Conservation (phyloP, 108 stramenopile species). For the Hondaea fermentalgiana region DNA sequence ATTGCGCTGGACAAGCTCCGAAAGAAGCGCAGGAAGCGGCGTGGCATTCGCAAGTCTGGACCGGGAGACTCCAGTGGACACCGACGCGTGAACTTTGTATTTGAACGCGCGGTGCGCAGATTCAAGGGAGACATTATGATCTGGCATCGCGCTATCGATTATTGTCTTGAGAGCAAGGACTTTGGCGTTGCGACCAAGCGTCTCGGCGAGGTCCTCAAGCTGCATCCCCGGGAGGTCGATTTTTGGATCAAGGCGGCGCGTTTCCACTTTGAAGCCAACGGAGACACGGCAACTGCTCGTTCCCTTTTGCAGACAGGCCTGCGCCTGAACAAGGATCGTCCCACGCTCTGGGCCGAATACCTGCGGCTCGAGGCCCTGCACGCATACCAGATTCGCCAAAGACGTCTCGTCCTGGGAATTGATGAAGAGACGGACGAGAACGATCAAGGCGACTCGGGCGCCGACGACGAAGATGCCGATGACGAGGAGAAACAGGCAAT, state of each 20-base stretch:
- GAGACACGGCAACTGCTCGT: background rate
- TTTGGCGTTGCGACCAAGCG: background rate
- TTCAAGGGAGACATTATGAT: background rate
- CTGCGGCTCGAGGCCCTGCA: background rate
- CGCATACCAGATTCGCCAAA: background rate
- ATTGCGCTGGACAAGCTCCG: conserved; percentile 3
- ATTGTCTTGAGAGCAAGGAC: background rate
- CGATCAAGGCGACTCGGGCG: background rate
- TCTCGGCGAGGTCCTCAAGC: background rate
- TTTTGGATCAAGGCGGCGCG: conserved; percentile 12
- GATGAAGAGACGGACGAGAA: background rate
- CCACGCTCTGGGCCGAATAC: background rate
- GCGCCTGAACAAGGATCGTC: background rate
- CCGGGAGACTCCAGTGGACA: background rate
- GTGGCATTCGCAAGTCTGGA: background rate
- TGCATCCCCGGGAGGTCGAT: background rate
- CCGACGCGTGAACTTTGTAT: background rate
- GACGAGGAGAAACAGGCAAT: background rate
- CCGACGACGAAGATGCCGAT: background rate
- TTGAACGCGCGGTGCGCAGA: background rate
- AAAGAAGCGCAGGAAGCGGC: conserved; percentile 6
- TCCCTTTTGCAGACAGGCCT: conserved; percentile 6
- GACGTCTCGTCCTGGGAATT: background rate
- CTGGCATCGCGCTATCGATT: background rate
- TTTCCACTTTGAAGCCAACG: background rate